Base-by-base conservation (phyloP, 2,329 filamentous ascomycete species). In the Teratosphaeria nubilosa region DNA sequence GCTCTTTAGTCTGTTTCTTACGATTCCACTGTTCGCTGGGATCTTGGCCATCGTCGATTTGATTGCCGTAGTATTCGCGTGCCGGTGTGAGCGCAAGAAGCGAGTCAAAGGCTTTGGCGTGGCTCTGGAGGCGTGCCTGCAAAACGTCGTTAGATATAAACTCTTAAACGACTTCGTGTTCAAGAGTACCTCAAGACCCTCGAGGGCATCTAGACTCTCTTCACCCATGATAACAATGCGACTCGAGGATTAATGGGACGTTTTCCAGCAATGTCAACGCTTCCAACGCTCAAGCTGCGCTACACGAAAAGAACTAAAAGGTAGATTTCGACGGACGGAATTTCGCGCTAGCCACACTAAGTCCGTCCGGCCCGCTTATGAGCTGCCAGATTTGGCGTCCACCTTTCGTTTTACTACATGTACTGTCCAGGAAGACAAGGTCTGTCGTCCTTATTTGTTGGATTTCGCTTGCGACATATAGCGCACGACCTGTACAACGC, bases 1-100 rank as follows among this genome's bases (percentile, higher is more conserved):
- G 83, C 73, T 90, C 88, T 72, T 95, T 96, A 55, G 90, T 92
- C 76, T 97, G 91, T 78, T 97, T 97, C 77, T 94, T 95, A 70
- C 87, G 87, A 73, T 86, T 85, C 90, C 91, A 95, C 86, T 96
- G 90, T 68, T 94, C 88, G 74, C 82, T 90, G 62, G 82, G 87
- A 71, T 95, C 90, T 72, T 91, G 85, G 58, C 86, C 89, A 41
- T 71, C 69, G 45, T 65, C 69, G 16, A 70, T 68, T 53, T 70
- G 69, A 53, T 66, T 68, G 58, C 69, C 71, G 68, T 95, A 96
- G 75, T 96, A 96, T 67, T 90, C 85, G 75, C 94, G 91, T 61
- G 90, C 90, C 48, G 91, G 90, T 59, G 95, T 95, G 63, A 96
- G 79, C 59, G 90, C 92, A 72, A 96, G 78, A 55, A 96, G 78